These are phyloP conservation scores for Exophiala sideris DNA, from an alignment of 2,329 filamentous ascomycete species.

Conservation along the genomic window DNA sequence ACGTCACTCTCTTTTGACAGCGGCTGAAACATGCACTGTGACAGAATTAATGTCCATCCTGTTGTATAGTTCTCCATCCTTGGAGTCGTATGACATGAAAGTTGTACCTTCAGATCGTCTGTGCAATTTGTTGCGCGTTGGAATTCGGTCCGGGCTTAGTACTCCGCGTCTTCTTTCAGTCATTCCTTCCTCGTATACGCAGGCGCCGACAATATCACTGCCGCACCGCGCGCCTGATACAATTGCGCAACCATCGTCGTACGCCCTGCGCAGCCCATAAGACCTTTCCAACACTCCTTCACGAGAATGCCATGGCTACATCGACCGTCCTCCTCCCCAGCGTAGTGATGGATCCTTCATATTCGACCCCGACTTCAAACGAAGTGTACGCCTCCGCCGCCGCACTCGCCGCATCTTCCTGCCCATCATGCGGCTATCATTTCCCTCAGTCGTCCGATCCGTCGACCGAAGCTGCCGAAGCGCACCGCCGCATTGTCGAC, in stretches of 20 bases:
- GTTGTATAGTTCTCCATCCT: no score
- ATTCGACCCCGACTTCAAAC: slow-evolving; percentile 3
- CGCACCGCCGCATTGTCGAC: slow-evolving; percentile 47
- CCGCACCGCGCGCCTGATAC: neutral
- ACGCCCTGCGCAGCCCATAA: no score
- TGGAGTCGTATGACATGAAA: neutral
- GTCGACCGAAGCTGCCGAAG: slow-evolving; percentile 29
- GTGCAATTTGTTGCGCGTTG: neutral
- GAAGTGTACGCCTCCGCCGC: slow-evolving; percentile 5
- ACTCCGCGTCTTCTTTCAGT: neutral
- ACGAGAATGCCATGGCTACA: slow-evolving; percentile 10
- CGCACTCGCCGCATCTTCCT: slow-evolving; percentile 22
- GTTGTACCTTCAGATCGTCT: neutral
- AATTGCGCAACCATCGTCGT: neutral
- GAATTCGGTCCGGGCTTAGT: neutral
- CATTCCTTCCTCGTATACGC: neutral
- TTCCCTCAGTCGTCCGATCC: slow-evolving; percentile 27
- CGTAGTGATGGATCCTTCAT: slow-evolving; percentile 14
- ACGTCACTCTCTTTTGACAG: slow-evolving; percentile 8
- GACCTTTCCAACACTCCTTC: neutral
- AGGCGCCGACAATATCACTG: slow-evolving; percentile 2
- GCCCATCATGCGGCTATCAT: slow-evolving; percentile 41
- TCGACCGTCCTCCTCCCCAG: slow-evolving; percentile 10
- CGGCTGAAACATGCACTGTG: slow-evolving; percentile 8
- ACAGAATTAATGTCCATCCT: slow-evolving; percentile 2